These are phyloP conservation scores for Gnomoniopsis sp. DNA, from an alignment of 2,329 filamentous ascomycete genomes.

Conservation along the genomic window DNA sequence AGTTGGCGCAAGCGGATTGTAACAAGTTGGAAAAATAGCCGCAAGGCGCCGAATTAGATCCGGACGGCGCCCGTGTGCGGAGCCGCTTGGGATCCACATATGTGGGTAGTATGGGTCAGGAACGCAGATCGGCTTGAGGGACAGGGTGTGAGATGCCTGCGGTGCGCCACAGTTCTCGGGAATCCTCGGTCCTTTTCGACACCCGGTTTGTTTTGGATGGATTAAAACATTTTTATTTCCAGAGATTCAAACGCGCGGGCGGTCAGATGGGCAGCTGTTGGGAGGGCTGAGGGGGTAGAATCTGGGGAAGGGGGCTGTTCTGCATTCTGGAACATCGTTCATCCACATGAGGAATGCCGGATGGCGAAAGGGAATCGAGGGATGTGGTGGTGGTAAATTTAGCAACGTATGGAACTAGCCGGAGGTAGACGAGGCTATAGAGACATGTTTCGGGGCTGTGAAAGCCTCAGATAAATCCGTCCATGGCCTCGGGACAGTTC, in stretches of 20 bases:
- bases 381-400: no score
- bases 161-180: background rate
- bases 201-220: background rate
- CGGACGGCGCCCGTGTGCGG: constrained; percentile 18
- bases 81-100: background rate
- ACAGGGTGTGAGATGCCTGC: background rate
- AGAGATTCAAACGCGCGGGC: background rate
- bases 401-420: no score
- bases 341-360: no score
- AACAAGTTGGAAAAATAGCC: background rate
- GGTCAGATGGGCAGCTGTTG: no score
- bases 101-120: constrained; percentile 5
- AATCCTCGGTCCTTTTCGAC: background rate
- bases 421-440: no score
- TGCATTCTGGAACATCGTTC: no score
- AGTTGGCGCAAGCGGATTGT: background rate
- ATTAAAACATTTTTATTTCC: background rate
- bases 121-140: constrained; percentile 13
- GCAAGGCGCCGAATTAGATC: constrained; percentile 2
- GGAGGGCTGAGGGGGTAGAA: no score
- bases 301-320: no score
- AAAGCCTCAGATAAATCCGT: no score
- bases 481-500: no score
- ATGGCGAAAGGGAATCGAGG: no score
- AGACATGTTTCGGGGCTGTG: no score